These are phyloP conservation scores for Gnaphalium uliginosum DNA, from an alignment of 129 eudicot species.

Conservation along the genomic window DNA sequence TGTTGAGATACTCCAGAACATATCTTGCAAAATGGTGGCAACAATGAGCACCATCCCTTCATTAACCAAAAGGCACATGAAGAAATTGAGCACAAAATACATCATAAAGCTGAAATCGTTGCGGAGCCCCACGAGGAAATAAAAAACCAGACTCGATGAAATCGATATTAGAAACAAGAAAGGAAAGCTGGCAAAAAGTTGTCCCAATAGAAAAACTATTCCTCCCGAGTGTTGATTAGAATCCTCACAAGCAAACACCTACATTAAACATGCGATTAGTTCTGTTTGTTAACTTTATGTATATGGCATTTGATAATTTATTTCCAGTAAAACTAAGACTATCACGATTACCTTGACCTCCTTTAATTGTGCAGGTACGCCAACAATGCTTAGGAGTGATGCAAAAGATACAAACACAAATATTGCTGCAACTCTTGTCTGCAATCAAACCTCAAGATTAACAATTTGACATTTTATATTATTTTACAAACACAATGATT, in stretches of 20 bases:
- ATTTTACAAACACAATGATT: not conserved
- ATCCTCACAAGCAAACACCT: constrained; percentile 80
- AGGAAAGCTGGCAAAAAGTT: constrained; percentile 78
- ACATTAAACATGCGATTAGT: constrained; percentile 7
- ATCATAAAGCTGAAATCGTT: constrained; percentile 77
- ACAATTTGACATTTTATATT: not conserved
- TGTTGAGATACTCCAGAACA: constrained; percentile 66
- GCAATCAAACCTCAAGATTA: constrained; percentile 28
- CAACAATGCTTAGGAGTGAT: constrained; percentile 77
- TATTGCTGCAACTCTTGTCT: constrained; percentile 86
- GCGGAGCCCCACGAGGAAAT: constrained; percentile 73
- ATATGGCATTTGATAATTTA: not conserved
- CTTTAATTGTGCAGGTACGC: constrained; percentile 71
- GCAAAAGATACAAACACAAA: constrained; percentile 78
- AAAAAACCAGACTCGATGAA: constrained; percentile 87
- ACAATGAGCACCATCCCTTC: constrained; percentile 76
- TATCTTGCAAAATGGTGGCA: constrained; percentile 63
- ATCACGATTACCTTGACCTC: constrained; percentile 70
- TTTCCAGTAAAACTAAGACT: not conserved
- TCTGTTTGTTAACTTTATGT: not conserved
- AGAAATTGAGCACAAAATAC: constrained; percentile 83
- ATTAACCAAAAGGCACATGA: constrained; percentile 77
- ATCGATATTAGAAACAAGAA: constrained; percentile 87
- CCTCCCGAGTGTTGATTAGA: constrained; percentile 76
- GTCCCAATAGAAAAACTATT: constrained; percentile 71